Conservation (phyloP, 2,329 filamentous ascomycete species). For the Plectosphaerella cucumerina region DNA sequence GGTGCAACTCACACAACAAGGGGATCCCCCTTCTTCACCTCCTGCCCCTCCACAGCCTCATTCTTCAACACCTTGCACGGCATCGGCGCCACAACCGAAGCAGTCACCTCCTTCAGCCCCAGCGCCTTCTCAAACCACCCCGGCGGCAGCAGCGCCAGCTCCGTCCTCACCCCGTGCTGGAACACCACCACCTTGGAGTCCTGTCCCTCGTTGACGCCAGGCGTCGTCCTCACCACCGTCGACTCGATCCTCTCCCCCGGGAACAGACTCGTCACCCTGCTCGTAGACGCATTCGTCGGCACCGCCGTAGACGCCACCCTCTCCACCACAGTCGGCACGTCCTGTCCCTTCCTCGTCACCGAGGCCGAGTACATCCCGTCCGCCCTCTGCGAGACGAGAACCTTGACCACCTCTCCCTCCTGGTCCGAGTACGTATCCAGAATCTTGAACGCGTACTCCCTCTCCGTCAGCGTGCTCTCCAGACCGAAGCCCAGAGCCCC, state of each 20-base stretch:
- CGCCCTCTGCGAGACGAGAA: constrained; percentile 43
- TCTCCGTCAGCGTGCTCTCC: constrained; percentile 32
- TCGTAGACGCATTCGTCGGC: constrained; percentile 30
- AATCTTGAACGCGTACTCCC: constrained; percentile 48
- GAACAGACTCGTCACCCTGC: constrained; percentile 67
- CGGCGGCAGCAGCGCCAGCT: constrained; percentile 56
- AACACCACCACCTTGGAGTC: constrained; percentile 71
- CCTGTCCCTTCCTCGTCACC: constrained; percentile 36
- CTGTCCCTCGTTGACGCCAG: constrained; percentile 42
- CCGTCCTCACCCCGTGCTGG: constrained; percentile 59
- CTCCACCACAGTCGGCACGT: constrained; percentile 33
- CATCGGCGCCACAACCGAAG: constrained; percentile 90
- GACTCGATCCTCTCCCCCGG: constrained; percentile 75
- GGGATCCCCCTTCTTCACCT: constrained; percentile 79
- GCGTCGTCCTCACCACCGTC: constrained; percentile 56
- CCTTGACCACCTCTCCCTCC: constrained; percentile 57
- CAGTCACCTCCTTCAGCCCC: constrained; percentile 73
- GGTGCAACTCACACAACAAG: constrained; percentile 77
- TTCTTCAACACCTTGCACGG: constrained; percentile 94
- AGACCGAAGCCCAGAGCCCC: constrained; percentile 52
- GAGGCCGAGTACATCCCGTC: constrained; percentile 41
- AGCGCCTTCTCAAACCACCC: constrained; percentile 85
- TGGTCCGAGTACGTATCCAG: constrained; percentile 60
- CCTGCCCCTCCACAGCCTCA: constrained; percentile 77
- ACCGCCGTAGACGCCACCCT: background rate